Percentiles rank a stretch among this genome's conserved stretches.
Conservation (phyloP, 257 asterid species). For the Hygrophila difformis region DNA sequence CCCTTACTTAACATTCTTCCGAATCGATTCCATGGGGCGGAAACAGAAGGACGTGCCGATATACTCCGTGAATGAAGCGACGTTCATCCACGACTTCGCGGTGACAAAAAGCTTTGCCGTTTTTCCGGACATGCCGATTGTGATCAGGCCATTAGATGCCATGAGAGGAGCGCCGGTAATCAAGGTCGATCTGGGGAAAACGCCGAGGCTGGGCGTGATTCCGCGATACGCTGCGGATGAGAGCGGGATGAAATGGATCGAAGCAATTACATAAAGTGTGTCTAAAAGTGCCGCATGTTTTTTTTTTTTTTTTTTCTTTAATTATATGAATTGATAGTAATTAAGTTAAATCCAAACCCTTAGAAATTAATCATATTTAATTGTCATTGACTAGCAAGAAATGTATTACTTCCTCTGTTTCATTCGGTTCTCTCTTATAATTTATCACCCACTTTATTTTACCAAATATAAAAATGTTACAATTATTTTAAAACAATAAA, state of each 20-base stretch:
- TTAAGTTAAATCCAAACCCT: no score
- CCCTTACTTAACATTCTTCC: constrained; percentile 33
- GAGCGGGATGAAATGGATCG: constrained; percentile 37
- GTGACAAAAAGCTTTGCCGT: constrained; percentile 36
- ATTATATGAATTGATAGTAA: neutral
- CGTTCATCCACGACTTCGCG: constrained; percentile 49
- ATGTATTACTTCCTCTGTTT: no score
- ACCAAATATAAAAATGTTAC: no score
- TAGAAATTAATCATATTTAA: no score
- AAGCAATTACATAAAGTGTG: no score
- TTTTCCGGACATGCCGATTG: constrained; percentile 36
- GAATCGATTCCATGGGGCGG: constrained; percentile 25
- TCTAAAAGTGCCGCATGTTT: no score
- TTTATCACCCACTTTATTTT: no score
- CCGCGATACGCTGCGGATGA: constrained; percentile 39
- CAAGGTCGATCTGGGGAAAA: constrained; percentile 19
- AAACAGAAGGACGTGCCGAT: constrained; percentile 37
- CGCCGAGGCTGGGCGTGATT: constrained; percentile 38
- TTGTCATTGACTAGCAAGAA: no score
- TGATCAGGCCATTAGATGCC: constrained; percentile 24
- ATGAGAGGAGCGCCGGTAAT: constrained; percentile 27
- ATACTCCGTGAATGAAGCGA: constrained; percentile 24
- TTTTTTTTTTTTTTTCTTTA: neutral
- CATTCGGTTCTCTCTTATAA: no score
- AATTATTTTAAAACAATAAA: no score